These are phyloP conservation scores for Coemansia sp. DNA, from an alignment of 192 early-diverging fungal genomes.

Conservation along the genomic window DNA sequence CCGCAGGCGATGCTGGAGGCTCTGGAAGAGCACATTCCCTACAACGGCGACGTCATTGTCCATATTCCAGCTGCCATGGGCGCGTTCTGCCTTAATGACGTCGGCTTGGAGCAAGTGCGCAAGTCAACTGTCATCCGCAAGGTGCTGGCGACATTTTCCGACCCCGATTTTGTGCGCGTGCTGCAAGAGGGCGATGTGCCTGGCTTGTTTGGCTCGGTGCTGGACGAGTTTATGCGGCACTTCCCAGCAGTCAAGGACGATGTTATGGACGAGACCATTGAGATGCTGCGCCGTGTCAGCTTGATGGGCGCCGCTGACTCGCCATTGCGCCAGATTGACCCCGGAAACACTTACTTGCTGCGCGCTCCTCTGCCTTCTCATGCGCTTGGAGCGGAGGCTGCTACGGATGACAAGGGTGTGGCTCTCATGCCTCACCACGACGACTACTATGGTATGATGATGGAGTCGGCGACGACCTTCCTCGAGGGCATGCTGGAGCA, in stretches of 20 bases:
- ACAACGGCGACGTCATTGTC: slow-evolving; percentile 74
- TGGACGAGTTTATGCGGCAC: slow-evolving; percentile 97
- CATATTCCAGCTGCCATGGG: slow-evolving; percentile 91
- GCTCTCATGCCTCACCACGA: slow-evolving; percentile 32
- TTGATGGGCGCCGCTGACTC: slow-evolving; percentile 58
- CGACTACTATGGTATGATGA: slow-evolving; percentile 59
- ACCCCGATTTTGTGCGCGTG: slow-evolving; percentile 69
- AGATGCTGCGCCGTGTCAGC: slow-evolving; percentile 65
- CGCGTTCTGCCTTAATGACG: slow-evolving; percentile 89
- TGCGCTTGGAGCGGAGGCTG: not conserved
- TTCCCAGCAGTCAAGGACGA: slow-evolving; percentile 78
- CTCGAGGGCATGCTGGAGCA: slow-evolving; percentile 53
- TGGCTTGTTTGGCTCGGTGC: slow-evolving; percentile 73
- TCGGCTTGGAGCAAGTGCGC: slow-evolving; percentile 82
- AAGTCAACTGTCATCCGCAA: slow-evolving; percentile 66
- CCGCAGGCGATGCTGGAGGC: slow-evolving; percentile 78
- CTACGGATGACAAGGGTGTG: not conserved
- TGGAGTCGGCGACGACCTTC: slow-evolving; percentile 54
- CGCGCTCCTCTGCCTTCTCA: slow-evolving; percentile 5
- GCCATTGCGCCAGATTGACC: slow-evolving; percentile 25
- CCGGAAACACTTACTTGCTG: slow-evolving; percentile 46
- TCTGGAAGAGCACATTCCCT: slow-evolving; percentile 68
- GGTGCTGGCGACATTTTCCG: slow-evolving; percentile 75
- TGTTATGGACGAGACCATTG: slow-evolving; percentile 68
- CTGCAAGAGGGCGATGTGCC: slow-evolving; percentile 84